Evolutionary conservation across 176 grass and related monocot species (phyloP).

Genomic region (Microstegium vimineum): DNA sequence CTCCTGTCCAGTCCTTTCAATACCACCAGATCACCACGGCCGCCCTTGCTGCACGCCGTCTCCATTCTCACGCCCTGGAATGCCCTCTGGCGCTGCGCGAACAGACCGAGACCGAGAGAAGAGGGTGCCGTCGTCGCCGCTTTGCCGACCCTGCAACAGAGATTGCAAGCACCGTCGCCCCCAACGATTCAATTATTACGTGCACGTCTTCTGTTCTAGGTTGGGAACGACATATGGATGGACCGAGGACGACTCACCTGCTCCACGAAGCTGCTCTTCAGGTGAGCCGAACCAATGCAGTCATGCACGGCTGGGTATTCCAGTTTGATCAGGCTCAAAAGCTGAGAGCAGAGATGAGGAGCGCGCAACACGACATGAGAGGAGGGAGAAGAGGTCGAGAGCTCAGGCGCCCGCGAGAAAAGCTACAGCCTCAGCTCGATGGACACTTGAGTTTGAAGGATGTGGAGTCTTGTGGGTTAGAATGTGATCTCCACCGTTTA

Average conservation of each 20-base stretch:
- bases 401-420: too few species aligned
- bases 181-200: neutral
- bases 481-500: too few species aligned
- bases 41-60: neutral
- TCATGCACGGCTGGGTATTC: too few species aligned
- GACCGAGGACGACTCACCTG: neutral
- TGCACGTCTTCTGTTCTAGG: neutral
- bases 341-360: too few species aligned
- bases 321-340: too few species aligned
- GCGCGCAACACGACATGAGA: too few species aligned
- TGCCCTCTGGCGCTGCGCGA: neutral
- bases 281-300: conserved; percentile 15
- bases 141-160: conserved; percentile 19
- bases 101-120: neutral
- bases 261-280: conserved; percentile 26
- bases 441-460: too few species aligned
- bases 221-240: neutral
- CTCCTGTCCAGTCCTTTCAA: conserved; percentile 68
- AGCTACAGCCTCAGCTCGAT: too few species aligned
- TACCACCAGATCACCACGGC: conserved; percentile 69
- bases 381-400: too few species aligned
- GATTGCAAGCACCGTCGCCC: neutral
- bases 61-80: conserved; percentile 46
- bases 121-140: neutral
- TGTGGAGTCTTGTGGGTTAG: too few species aligned